Percentiles rank a stretch among this genome's conserved stretches.
Evolutionary conservation across 208 protist genomes (phyloP).

Genomic region (Trypanosomatidae sp.): DNA sequence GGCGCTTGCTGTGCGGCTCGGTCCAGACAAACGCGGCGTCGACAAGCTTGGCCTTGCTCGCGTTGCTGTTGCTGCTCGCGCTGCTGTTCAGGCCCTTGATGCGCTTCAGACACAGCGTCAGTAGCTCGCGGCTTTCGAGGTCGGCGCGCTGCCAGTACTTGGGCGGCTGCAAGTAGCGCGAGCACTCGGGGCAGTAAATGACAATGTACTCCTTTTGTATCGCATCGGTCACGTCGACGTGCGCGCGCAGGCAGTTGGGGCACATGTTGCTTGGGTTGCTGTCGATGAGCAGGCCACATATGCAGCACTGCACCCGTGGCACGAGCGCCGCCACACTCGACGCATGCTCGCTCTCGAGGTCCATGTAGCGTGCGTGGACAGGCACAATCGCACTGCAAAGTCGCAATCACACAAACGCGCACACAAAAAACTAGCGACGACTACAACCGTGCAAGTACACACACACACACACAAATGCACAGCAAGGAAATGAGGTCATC

Average conservation of each 20-base stretch:
- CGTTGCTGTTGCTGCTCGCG: conserved; percentile 88
- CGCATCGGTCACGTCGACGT: conserved; percentile 98
- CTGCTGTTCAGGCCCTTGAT: conserved; percentile 90
- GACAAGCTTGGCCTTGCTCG: conserved; percentile 93
- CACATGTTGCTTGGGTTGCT: conserved; percentile 99
- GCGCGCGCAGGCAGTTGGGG: conserved; percentile 91
- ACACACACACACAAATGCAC: no score
- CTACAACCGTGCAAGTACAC: no score
- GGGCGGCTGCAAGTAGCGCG: conserved; percentile 95
- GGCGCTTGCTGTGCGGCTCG: conserved; percentile 97
- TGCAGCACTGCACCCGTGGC: conserved; percentile 92
- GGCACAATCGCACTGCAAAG: not conserved
- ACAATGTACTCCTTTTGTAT: conserved; percentile 95
- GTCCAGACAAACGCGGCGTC: conserved; percentile 99
- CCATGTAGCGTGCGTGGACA: conserved; percentile 8
- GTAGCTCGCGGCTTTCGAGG: conserved; percentile 96
- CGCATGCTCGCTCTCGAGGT: conserved; percentile 25
- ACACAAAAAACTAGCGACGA: no score
- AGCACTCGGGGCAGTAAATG: conserved; percentile 90
- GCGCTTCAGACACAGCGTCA: conserved; percentile 96
- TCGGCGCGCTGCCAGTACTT: conserved; percentile 93
- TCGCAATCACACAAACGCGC: not conserved
- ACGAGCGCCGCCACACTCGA: conserved; percentile 21
- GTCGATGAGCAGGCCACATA: conserved; percentile 93
- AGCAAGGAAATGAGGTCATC: no score